Base-by-base conservation (phyloP, 176 grass and related monocot species). In the Musa itinerans region DNA sequence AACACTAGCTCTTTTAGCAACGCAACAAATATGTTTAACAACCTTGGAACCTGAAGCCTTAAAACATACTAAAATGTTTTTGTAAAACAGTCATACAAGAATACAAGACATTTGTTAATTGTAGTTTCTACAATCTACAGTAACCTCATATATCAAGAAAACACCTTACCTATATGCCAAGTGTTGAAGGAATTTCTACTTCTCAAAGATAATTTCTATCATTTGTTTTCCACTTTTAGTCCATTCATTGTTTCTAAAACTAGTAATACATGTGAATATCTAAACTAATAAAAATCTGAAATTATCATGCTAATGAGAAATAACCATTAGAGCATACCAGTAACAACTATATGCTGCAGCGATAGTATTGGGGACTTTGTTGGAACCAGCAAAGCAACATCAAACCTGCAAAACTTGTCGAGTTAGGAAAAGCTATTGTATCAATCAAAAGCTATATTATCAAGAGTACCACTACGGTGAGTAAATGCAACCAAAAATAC, bases 341-440 rank as follows among this genome's bases (percentile, higher is more conserved):
- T 3, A 48, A 87, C 10, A 19, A 89, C 79, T 73, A 98, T 81
- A 84, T 94, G 86, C 6, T 81, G 82, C 52, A 98, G 72, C 53
- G 86, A 86, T 51, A 94, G 82, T 69, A 93, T 88, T 53, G 90
- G 95, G 12, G 90, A 91, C 65, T 53, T 74, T 49, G 87, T 86
- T 68, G 86, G 95, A 81, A 83, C 74, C 84, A 98, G 80, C 20
- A 81, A 64, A 51, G 95, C 90, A 84, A 98, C 84, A 91, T 93
- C 90, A 86, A 98, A 98, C 95, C 95, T 93, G 86, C 70, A 65
- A 50, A 81, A 79, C 5, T 7, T 49, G 16, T 50, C 29, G 2
- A 64, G 50, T 69, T 69, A 11, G 17, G 7, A 50, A 49, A 5
- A 50, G 34, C 2, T 17, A n/a, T 48, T 68, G 52, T 26, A n/a